These are phyloP conservation scores for Volvox africanus DNA, from an alignment of 139 green algal species.

Conservation along the genomic window DNA sequence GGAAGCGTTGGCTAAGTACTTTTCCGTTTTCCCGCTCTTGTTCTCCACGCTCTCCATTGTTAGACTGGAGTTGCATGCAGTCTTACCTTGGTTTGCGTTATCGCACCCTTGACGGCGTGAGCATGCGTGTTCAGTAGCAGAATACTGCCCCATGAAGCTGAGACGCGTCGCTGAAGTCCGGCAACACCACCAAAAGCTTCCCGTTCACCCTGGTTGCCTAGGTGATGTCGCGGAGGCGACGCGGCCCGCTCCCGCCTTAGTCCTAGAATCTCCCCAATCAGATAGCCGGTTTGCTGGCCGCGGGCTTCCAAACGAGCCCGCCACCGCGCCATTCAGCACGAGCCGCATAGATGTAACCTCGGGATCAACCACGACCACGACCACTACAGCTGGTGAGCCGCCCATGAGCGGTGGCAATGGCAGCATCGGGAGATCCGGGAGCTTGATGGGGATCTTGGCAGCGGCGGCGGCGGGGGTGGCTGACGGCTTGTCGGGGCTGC, in stretches of 20 bases:
- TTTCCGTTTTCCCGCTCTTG: too few species aligned
- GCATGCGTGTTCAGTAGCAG: too few species aligned
- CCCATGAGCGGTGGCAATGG: background rate
- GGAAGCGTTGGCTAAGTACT: background rate
- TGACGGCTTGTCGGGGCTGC: slow-evolving; percentile 12
- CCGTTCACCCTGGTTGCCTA: too few species aligned
- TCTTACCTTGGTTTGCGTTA: too few species aligned
- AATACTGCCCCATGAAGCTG: too few species aligned
- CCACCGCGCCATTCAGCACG: background rate
- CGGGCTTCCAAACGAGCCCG: background rate
- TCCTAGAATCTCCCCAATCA: too few species aligned
- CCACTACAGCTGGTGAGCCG: background rate
- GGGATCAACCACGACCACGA: background rate
- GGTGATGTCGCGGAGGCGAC: background rate
- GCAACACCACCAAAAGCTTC: too few species aligned
- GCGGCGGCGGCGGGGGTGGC: slow-evolving; percentile 18
- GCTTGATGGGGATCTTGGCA: slow-evolving; percentile 15
- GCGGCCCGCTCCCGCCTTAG: too few species aligned
- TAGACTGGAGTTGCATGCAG: too few species aligned
- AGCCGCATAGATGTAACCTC: background rate
- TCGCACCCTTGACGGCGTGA: too few species aligned
- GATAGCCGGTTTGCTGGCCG: background rate
- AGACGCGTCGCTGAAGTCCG: too few species aligned
- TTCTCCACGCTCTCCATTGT: too few species aligned
- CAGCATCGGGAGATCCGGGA: background rate